phyloP scores from a whole-genome alignment of 345 rosid species.

The Acer negundo region DNA sequence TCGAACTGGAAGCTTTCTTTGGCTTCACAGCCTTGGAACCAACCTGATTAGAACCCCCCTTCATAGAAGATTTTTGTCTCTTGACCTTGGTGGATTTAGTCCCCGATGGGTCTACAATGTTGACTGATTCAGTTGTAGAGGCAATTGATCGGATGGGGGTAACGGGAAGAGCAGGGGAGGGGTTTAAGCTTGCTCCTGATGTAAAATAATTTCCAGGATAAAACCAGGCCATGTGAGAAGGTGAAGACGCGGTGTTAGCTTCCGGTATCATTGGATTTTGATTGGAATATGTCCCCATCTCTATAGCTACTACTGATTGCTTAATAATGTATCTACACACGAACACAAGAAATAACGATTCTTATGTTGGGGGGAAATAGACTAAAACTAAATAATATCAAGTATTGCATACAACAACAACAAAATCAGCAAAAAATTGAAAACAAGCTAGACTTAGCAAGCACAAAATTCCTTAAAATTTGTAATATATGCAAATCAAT shows the following conservation, averaged over 20 bases:
- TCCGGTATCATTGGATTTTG: conserved; percentile 41
- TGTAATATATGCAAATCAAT: neutral
- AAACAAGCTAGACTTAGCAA: no score
- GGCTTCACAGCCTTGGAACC: conserved; percentile 36
- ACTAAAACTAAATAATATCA: neutral
- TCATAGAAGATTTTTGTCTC: conserved; percentile 35
- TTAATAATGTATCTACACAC: conserved; percentile 14
- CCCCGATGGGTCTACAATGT: conserved; percentile 17
- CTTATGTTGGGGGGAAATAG: neutral
- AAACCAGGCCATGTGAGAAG: conserved; percentile 44
- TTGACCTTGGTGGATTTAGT: conserved; percentile 29
- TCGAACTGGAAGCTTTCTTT: conserved; percentile 37
- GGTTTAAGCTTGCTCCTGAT: conserved; percentile 27
- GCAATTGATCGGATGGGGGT: conserved; percentile 37
- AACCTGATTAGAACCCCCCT: conserved; percentile 31
- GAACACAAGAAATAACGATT: neutral
- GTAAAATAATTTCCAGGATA: conserved; percentile 35
- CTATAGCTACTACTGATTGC: conserved; percentile 21
- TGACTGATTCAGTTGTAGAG: conserved; percentile 26
- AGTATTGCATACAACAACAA: neutral
- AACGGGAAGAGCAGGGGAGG: conserved; percentile 32
- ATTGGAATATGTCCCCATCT: conserved; percentile 52
- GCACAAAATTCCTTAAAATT: neutral
- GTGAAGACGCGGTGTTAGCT: conserved; percentile 30
- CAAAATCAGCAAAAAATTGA: no score